A percentile compares a stretch with the other conserved stretches of the same genome.
Conservation (phyloP, 2,329 filamentous ascomycete species). For the Ophiostoma triangulosporum region DNA sequence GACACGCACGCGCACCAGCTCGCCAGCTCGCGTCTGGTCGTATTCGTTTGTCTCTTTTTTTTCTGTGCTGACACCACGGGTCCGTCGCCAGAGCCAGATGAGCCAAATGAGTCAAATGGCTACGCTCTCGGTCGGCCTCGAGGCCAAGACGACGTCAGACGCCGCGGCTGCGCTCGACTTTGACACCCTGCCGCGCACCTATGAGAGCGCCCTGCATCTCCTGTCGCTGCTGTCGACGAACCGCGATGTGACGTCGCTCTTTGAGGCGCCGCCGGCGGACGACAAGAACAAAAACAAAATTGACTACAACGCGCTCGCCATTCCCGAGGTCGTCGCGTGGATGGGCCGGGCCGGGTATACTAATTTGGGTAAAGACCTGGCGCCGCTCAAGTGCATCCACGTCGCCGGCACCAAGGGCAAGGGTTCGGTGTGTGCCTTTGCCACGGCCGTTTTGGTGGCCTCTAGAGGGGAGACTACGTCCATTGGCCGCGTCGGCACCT, state of each 20-base stretch:
- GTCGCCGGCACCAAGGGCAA: slow-evolving; percentile 69
- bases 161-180: slow-evolving; percentile 11
- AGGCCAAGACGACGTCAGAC: not conserved
- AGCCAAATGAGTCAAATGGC: too few species aligned
- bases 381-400: slow-evolving; percentile 52
- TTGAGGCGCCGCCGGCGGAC: slow-evolving; percentile 20
- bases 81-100: too few species aligned
- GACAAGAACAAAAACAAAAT: slow-evolving; percentile 23
- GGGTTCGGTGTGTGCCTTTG: slow-evolving; percentile 57
- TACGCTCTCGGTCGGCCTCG: not conserved
- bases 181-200: slow-evolving; percentile 25
- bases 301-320: slow-evolving; percentile 55
- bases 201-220: slow-evolving; percentile 56
- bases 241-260: slow-evolving; percentile 45
- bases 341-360: slow-evolving; percentile 62
- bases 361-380: slow-evolving; percentile 30
- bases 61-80: not conserved
- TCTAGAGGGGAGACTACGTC: slow-evolving; percentile 2
- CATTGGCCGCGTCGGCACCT: slow-evolving; percentile 43
- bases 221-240: slow-evolving; percentile 73
- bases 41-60: not conserved
- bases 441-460: slow-evolving; percentile 42
- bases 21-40: not conserved
- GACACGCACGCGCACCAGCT: not conserved
- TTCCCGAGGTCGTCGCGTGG: slow-evolving; percentile 75